Base-by-base conservation (phyloP, 306 rosid species). In the Quercus mongolica region DNA sequence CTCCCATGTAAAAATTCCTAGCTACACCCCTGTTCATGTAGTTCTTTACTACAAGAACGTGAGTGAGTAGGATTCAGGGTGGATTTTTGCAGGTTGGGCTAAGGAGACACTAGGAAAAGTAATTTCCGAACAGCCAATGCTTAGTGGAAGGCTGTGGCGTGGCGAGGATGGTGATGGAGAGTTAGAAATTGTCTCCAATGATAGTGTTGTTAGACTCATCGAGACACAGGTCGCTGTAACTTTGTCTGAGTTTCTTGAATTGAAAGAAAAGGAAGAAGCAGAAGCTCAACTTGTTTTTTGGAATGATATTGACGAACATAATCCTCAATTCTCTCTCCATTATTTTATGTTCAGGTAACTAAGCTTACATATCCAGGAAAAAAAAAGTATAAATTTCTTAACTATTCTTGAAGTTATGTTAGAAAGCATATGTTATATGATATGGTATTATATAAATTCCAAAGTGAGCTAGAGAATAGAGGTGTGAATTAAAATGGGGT, bases 201-300 rank as follows among this genome's bases (percentile, higher is more conserved):
- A 91, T 73, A 52, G 87, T 30, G 96, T 94, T n/a, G 57, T 79
- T 67, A 57, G 92, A 38, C 75, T 91, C 67, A 12, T 86, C 26
- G 87, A 91, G 72, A 84, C 90, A 25, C 21, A 51, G 4, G 67
- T 77, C 3, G 72, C 80, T 0, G 19, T 44, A 6, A 64, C 56
- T 3, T 23, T 91, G 78, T 41, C 79, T 0, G 77, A 81, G 61
- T 89, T 91, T 78, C 86, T 91, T 46, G 58, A 61, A 6, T 33
- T 61, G 55, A 58, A 31, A 21, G 35, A 46, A 4, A 81, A 21
- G 28, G 67, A 81, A 20, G 73, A 71, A 73, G 85, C 79, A 23
- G 88, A 89, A 30, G 65, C 83, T 25, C 71, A 87, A 5, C 96
- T 89, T 71, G 96, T 89, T 20, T 91, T 77, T 71, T 91, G 93